Evolutionary conservation across 2,329 filamentous ascomycete genomes (phyloP).

Genomic region (Microdochium paspali): DNA sequence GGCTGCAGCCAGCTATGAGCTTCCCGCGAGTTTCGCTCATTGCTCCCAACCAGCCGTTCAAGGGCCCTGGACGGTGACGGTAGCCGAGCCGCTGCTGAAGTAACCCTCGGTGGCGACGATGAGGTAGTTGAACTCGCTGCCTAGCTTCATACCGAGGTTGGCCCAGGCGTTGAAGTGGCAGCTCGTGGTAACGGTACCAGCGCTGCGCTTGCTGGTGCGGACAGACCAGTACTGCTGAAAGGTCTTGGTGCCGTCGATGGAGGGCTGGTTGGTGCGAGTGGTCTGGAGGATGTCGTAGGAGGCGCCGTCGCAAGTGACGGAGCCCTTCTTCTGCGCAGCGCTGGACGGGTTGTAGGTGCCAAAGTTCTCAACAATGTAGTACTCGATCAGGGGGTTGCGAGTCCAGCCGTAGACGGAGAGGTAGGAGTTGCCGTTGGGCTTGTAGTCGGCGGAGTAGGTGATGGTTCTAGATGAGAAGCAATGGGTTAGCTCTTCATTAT

Average conservation of each 20-base stretch:
- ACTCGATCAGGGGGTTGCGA: conserved; percentile 25
- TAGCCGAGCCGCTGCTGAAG: conserved; percentile 35
- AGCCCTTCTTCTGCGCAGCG: conserved; percentile 17
- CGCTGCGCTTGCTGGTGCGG: conserved; percentile 35
- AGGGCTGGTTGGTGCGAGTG: conserved; percentile 28
- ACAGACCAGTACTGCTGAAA: conserved; percentile 43
- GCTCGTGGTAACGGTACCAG: conserved; percentile 20
- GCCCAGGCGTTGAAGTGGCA: conserved; percentile 22
- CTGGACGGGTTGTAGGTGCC: conserved; percentile 22
- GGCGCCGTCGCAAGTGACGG: conserved; percentile 19
- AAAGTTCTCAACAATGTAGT: conserved; percentile 27
- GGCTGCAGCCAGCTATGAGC: background rate
- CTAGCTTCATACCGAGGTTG: conserved; percentile 14
- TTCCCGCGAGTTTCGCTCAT: background rate
- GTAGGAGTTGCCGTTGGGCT: conserved; percentile 37
- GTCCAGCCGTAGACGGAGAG: conserved; percentile 32
- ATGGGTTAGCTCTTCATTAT: conserved; percentile 20
- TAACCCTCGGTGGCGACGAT: conserved; percentile 25
- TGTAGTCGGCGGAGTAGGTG: conserved; percentile 37
- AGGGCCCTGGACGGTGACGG: conserved; percentile 14
- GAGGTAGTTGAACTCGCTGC: conserved; percentile 18
- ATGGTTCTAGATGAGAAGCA: conserved; percentile 30
- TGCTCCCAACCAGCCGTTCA: conserved; percentile 3
- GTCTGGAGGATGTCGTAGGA: conserved; percentile 25
- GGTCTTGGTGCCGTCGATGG: conserved; percentile 34